These are phyloP conservation scores for Tuber calosporum DNA, from an alignment of 495 filamentous ascomycete genomes.

Conservation along the genomic window DNA sequence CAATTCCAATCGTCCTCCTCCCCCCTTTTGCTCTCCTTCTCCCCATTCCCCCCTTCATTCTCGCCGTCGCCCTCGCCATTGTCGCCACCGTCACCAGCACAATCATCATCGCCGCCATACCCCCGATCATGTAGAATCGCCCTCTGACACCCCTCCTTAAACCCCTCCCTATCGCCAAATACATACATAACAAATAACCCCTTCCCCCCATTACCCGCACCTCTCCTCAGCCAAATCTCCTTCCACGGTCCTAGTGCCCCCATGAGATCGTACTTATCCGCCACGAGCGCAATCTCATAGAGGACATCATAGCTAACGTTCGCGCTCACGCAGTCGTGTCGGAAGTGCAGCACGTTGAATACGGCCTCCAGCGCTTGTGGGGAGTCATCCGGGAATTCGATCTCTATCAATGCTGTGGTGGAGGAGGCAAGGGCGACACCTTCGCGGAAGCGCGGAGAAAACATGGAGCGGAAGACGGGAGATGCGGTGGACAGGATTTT, in stretches of 20 bases:
- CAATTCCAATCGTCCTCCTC: not conserved
- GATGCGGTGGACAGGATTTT: conserved; percentile 33
- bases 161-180: conserved; percentile 10
- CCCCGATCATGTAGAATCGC: not conserved
- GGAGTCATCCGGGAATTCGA: conserved; percentile 16
- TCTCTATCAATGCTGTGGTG: not conserved
- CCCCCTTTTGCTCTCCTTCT: not conserved
- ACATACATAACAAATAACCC: conserved; percentile 20
- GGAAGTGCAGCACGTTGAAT: conserved; percentile 31
- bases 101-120: not conserved
- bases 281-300: conserved; percentile 24
- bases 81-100: not conserved
- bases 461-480: conserved; percentile 33
- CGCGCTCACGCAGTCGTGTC: conserved; percentile 1
- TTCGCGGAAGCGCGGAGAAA: conserved; percentile 36
- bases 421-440: conserved; percentile 15
- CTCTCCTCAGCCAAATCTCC: conserved; percentile 15
- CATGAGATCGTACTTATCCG: conserved; percentile 36
- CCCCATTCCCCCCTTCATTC: not conserved
- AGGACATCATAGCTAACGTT: not conserved
- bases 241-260: conserved; percentile 27
- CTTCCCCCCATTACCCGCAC: not conserved
- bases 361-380: conserved; percentile 19
- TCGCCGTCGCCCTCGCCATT: not conserved
- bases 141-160: not conserved